Evolutionary conservation across 2,329 filamentous ascomycete genomes (phyloP).

Genomic region (Biscogniauxia mediterranea): DNA sequence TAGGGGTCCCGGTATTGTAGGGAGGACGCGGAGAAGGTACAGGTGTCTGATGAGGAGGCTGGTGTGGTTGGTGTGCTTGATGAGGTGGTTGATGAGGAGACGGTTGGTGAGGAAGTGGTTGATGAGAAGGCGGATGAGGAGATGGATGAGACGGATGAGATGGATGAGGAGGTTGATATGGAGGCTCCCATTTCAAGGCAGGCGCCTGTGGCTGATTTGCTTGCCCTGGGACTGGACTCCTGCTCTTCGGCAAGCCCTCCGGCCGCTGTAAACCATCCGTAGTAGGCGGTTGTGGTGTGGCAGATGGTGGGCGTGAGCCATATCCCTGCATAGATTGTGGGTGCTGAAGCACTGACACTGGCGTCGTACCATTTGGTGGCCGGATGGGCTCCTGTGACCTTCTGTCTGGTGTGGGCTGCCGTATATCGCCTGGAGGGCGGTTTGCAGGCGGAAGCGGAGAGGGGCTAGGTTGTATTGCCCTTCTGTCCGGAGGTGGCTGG

Average conservation of each 20-base stretch:
- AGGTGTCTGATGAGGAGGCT: conserved; percentile 32
- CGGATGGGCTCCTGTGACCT: conserved; percentile 23
- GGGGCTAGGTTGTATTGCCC: conserved; percentile 23
- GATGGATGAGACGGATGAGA: conserved; percentile 15
- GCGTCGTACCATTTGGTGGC: conserved; percentile 23
- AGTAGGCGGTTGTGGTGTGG: conserved; percentile 24
- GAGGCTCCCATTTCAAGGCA: conserved; percentile 42
- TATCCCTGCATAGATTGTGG: conserved; percentile 36
- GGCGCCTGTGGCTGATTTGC: conserved; percentile 30
- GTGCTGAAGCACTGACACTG: conserved; percentile 40
- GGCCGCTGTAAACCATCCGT: conserved; percentile 35
- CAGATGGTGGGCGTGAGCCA: conserved; percentile 27
- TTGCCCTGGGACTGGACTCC: conserved; percentile 30
- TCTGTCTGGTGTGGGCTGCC: conserved; percentile 24
- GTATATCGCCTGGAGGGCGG: conserved; percentile 24
- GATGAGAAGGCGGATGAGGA: conserved; percentile 6
- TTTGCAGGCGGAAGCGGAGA: conserved; percentile 21
- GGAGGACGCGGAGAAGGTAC: conserved; percentile 31
- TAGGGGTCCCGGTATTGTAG: conserved; percentile 25
- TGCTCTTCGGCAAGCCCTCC: conserved; percentile 31
- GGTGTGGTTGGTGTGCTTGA: conserved; percentile 15
- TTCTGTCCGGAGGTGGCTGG: conserved; percentile 25
- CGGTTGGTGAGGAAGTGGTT: conserved; percentile 6
- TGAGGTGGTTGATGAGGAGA: not conserved
- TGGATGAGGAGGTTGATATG: conserved; percentile 34